Conservation (phyloP, 192 early-diverging fungal genomes). For the Entrophospora sp. region DNA sequence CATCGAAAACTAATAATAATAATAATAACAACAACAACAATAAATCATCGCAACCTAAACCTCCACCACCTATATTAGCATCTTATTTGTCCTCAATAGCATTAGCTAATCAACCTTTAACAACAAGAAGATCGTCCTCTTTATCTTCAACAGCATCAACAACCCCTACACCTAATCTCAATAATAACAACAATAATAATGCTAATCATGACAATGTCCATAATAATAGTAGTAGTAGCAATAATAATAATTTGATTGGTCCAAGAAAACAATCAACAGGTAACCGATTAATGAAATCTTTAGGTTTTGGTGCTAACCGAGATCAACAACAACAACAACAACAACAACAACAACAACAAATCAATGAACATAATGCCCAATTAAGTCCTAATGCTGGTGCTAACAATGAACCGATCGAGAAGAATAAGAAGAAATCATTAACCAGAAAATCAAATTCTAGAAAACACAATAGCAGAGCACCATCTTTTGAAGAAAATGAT, state of each 20-base stretch:
- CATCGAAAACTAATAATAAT: not conserved
- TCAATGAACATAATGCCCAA: not conserved
- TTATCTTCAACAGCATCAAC: not conserved
- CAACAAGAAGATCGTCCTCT: not conserved
- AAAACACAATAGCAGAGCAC: no score
- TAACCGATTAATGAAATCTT: conserved; percentile 10
- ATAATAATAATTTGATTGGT: not conserved
- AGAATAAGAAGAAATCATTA: not conserved
- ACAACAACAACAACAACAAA: not conserved
- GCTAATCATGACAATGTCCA: not conserved
- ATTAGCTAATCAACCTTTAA: not conserved
- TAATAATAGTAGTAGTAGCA: not conserved
- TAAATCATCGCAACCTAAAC: not conserved
- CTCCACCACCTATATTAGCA: not conserved
- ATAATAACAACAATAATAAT: not conserved
- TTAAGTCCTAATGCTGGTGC: not conserved
- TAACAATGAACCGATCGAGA: not conserved
- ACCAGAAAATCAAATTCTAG: not conserved
- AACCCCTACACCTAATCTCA: not conserved
- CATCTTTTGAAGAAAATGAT: no score
- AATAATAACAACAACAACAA: no score
- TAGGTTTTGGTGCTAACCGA: conserved; percentile 9
- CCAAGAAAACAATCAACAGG: conserved; percentile 7
- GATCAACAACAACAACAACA: not conserved
- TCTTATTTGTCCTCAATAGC: conserved; percentile 1